Evolutionary conservation across 495 filamentous ascomycete genomes (phyloP).

Genomic region (Rhypophila decipiens): DNA sequence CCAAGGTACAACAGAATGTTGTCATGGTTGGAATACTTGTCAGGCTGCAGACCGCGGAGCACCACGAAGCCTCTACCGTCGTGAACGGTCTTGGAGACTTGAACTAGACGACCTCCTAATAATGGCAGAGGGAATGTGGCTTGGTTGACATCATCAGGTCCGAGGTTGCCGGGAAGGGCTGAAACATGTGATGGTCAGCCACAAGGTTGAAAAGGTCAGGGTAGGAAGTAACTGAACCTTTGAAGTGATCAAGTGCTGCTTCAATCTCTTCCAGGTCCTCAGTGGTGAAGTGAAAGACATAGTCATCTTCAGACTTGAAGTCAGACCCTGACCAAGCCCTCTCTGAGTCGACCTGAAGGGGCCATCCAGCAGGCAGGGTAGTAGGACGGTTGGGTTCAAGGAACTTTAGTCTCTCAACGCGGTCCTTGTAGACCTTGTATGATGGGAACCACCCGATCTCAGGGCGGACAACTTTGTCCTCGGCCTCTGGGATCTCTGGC

Average conservation of each 20-base stretch:
- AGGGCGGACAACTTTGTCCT: constrained; percentile 9
- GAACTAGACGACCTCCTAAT: constrained; percentile 7
- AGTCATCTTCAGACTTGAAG: constrained; percentile 22
- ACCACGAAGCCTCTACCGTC: constrained; percentile 20
- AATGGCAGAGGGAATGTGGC: constrained; percentile 19
- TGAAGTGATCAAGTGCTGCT: constrained; percentile 17
- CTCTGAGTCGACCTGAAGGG: constrained; percentile 11
- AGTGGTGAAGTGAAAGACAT: constrained; percentile 11
- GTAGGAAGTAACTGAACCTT: constrained; percentile 5
- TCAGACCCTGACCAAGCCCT: constrained; percentile 22
- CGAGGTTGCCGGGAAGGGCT: constrained; percentile 13
- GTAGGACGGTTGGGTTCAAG: constrained; percentile 20
- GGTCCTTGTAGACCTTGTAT: constrained; percentile 22
- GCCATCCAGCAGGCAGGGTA: constrained; percentile 21
- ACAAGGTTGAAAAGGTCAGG: background rate
- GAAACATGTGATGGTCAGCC: background rate
- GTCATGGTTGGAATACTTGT: constrained; percentile 20
- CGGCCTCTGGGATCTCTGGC: background rate
- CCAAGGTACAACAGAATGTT: constrained; percentile 28
- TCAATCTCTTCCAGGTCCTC: constrained; percentile 24
- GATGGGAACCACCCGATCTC: constrained; percentile 26
- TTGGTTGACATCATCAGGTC: constrained; percentile 17
- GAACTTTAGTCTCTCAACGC: constrained; percentile 15
- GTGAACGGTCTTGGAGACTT: constrained; percentile 17
- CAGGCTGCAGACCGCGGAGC: constrained; percentile 22